These are phyloP conservation scores for Phanerochaete carnosa DNA, from an alignment of 768 basidiomycete genomes.

Conservation along the genomic window DNA sequence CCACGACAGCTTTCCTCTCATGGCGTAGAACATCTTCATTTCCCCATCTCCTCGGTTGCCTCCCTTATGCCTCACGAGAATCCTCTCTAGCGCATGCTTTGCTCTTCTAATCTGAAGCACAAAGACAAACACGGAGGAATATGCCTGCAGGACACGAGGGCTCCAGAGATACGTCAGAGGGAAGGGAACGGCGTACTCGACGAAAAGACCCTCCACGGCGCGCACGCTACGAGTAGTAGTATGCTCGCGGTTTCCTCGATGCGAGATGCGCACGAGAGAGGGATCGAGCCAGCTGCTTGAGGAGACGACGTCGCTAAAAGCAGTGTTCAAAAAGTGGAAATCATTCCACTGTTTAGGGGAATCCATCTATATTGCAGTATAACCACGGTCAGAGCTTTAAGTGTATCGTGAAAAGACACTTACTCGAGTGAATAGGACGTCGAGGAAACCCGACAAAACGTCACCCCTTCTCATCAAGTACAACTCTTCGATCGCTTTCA, in stretches of 20 bases:
- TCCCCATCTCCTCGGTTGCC: conserved; percentile 36
- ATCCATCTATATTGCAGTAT: conserved; percentile 56
- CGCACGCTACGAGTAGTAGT: conserved; percentile 53
- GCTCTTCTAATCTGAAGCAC: conserved; percentile 72
- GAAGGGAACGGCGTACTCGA: conserved; percentile 83
- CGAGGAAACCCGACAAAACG: conserved; percentile 68
- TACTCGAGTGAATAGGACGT: conserved; percentile 74
- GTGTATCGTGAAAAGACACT: conserved; percentile 2
- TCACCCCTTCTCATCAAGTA: conserved; percentile 81
- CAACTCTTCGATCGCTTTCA: conserved; percentile 61
- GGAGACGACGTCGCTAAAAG: conserved; percentile 65
- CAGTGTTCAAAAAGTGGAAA: conserved; percentile 80
- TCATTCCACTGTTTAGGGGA: conserved; percentile 68
- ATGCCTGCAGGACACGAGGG: conserved; percentile 49
- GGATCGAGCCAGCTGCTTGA: conserved; percentile 57
- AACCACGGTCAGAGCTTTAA: neutral
- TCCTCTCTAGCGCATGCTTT: conserved; percentile 66
- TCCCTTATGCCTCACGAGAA: conserved; percentile 56
- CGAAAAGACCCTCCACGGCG: conserved; percentile 59
- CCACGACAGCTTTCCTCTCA: conserved; percentile 78
- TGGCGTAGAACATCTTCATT: conserved; percentile 70
- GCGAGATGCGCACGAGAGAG: conserved; percentile 69
- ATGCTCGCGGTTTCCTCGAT: conserved; percentile 48
- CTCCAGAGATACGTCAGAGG: conserved; percentile 78
- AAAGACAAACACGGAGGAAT: conserved; percentile 67